phyloP scores from a whole-genome alignment of 2,329 filamentous ascomycete genomes.

The Colletotrichum navitas region DNA sequence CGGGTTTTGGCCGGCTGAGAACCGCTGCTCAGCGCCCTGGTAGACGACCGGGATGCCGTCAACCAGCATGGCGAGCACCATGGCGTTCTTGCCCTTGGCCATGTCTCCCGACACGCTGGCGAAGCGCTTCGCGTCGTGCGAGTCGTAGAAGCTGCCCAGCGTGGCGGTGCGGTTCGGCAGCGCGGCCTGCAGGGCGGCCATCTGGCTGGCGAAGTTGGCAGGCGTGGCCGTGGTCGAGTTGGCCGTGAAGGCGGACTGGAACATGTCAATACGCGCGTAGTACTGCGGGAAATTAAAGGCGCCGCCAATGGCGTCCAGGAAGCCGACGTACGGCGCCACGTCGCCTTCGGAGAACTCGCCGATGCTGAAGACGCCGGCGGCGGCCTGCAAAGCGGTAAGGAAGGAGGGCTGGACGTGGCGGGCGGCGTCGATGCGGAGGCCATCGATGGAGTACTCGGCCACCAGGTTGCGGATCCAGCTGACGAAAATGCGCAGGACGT shows the following conservation, averaged over 20 bases:
- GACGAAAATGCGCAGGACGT: background rate
- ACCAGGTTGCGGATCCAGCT: background rate
- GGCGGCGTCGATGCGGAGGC: background rate
- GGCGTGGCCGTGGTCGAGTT: background rate
- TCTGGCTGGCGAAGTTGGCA: background rate
- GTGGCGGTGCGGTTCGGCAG: background rate
- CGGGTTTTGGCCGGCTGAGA: constrained; percentile 1
- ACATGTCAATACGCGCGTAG: background rate
- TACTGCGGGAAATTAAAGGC: background rate
- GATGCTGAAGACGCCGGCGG: background rate
- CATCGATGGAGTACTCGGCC: background rate
- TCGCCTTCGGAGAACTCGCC: background rate
- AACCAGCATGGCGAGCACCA: background rate
- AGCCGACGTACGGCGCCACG: background rate
- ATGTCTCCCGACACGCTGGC: background rate
- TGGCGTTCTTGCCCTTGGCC: background rate
- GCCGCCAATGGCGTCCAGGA: background rate
- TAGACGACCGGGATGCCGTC: background rate
- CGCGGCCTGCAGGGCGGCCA: background rate
- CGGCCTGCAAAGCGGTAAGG: background rate
- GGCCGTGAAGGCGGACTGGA: background rate
- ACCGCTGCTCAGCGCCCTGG: background rate
- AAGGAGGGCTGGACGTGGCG: background rate
- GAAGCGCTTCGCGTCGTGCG: background rate
- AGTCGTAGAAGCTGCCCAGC: background rate